Base-by-base conservation (phyloP, 768 basidiomycete species). In the Macrolepiota fuliginosa region DNA sequence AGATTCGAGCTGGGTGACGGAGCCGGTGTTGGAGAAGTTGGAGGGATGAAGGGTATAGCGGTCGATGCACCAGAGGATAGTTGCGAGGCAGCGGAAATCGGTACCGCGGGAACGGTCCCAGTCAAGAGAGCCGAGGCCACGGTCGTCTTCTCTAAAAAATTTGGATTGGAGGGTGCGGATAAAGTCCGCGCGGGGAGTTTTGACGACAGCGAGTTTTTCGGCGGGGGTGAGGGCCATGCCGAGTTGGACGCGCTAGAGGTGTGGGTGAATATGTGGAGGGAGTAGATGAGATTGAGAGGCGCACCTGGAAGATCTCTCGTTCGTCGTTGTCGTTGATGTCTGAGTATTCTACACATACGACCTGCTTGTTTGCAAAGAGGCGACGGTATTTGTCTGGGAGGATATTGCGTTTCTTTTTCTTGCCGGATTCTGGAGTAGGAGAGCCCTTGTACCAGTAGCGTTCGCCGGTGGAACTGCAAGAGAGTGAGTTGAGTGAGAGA, bases 261-360 rank as follows among this genome's bases (percentile, higher is more conserved):
- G 24, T 27, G 25, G 10, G 12, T 24, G 19, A 64, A 36, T 56
- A 40, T 32, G 24, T 29, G 22, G 47, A 66, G n/a, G 3, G 51
- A 15, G 56, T 45, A 1, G 25, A n/a, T n/a, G 27, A 10, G 19
- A 24, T 35, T 22, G 19, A 53, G 2, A 11, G 29, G 47, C 46
- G 1, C 4, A 88, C 91, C 77, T 90, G 88, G 74, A 90, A 90
- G 17, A 90, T 84, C 64, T 89, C 88, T 22, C 88, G 77, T 65
- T 90, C 88, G 29, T 84, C 81, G 3, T 71, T 66, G 54, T 85
- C 85, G 0, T 75, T 73, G 7, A 90, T 76, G 46, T 85, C 83
- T 60, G 80, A 76, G 64, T 89, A 93, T 68, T 93, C 91, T n/a
- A 91, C 83, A 65, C 91, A 93, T 1, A 90, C 87, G 19, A 94